Percentiles rank a stretch among this genome's conserved stretches.
These are phyloP conservation scores for Termitomyces sp. DNA, from an alignment of 768 basidiomycete species.

Conservation along the genomic window DNA sequence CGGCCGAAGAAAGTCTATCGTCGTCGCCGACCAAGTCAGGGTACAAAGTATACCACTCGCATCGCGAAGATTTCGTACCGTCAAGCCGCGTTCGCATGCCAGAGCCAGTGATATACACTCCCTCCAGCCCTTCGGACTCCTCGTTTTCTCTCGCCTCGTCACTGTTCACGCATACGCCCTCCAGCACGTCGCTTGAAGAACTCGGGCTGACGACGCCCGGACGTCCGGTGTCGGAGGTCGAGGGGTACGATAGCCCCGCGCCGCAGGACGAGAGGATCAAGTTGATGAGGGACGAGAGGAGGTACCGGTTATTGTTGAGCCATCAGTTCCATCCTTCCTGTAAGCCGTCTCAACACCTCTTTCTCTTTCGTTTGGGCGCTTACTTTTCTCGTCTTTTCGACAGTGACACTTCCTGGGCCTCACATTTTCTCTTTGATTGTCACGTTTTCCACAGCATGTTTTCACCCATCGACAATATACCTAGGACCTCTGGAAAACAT, in stretches of 20 bases:
- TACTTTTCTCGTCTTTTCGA: not conserved
- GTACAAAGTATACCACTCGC: conserved; percentile 15
- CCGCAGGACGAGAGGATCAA: conserved; percentile 31
- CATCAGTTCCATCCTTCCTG: conserved; percentile 69
- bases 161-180: conserved; percentile 22
- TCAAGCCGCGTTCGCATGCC: conserved; percentile 26
- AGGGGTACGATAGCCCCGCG: conserved; percentile 29
- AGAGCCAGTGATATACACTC: conserved; percentile 33
- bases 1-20: conserved; percentile 11
- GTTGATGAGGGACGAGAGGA: conserved; percentile 52
- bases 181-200: conserved; percentile 17
- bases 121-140: conserved; percentile 13
- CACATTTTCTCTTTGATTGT: too few relatives aligned
- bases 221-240: conserved; percentile 5
- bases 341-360: conserved; percentile 26
- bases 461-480: too few relatives aligned
- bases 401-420: conserved; percentile 66
- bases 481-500: too few relatives aligned
- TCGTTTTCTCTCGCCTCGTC: conserved; percentile 22
- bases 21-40: not conserved
- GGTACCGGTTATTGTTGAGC: conserved; percentile 60
- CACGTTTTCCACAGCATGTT: too few relatives aligned
- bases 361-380: not conserved
- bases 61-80: conserved; percentile 29
- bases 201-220: not conserved